These are phyloP conservation scores for Ogataea pilisensis DNA, from an alignment of 805 yeast species.

Conservation along the genomic window DNA sequence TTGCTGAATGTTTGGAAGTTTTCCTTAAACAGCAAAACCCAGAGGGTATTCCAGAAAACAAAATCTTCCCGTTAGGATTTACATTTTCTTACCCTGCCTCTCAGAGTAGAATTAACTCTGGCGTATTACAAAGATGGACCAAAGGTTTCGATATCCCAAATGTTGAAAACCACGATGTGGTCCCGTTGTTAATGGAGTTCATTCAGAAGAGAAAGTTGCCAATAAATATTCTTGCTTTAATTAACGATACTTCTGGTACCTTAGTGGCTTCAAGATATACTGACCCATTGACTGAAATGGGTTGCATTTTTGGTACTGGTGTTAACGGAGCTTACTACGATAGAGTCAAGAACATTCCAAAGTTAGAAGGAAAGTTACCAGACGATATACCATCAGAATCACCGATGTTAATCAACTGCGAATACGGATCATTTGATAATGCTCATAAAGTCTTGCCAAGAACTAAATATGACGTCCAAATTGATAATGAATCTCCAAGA, in stretches of 20 bases:
- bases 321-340: constrained; percentile 98
- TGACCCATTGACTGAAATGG: constrained; percentile 89
- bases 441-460: constrained; percentile 86
- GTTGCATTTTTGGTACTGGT: constrained; percentile 97
- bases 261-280: constrained; percentile 94
- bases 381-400: constrained; percentile 63
- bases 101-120: constrained; percentile 78
- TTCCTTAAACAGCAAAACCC: constrained; percentile 70
- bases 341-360: constrained; percentile 68
- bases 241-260: constrained; percentile 97
- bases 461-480: constrained; percentile 76
- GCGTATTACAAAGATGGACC: constrained; percentile 95
- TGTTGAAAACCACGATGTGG: constrained; percentile 95
- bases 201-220: constrained; percentile 67
- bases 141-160: constrained; percentile 95
- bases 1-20: constrained; percentile 76
- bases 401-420: constrained; percentile 96
- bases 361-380: constrained; percentile 69
- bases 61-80: constrained; percentile 80
- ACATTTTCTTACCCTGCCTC: constrained; percentile 92
- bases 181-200: constrained; percentile 80
- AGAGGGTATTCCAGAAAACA: constrained; percentile 51
- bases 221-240: constrained; percentile 85
- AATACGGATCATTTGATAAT: constrained; percentile 97
- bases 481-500: constrained; percentile 90